phyloP scores from a whole-genome alignment of 768 basidiomycete species.

The Lentinula guzmanii region DNA sequence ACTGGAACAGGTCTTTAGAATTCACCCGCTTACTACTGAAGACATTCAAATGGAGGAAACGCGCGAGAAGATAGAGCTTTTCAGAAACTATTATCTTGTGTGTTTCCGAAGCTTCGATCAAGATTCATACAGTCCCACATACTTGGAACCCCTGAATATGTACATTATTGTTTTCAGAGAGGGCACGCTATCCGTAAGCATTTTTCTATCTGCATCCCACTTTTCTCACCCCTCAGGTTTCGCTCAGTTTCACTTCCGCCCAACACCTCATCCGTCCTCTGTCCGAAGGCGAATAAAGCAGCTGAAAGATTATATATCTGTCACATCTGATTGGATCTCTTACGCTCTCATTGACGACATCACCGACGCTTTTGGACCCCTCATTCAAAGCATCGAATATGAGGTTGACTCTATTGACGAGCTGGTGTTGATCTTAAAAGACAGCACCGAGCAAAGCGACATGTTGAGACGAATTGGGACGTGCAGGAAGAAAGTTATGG shows the following conservation, averaged over 20 bases:
- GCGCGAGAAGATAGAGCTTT: conserved; percentile 98
- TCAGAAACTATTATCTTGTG: conserved; percentile 97
- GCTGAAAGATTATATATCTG: conserved; percentile 97
- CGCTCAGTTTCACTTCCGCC: conserved; percentile 89
- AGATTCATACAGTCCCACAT: conserved; percentile 93
- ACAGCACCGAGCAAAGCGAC: conserved; percentile 86
- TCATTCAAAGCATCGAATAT: conserved; percentile 98
- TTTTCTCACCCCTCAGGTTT: background rate
- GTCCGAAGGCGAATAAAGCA: conserved; percentile 98
- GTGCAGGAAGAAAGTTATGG: conserved; percentile 99
- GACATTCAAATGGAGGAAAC: conserved; percentile 99
- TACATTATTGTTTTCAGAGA: conserved; percentile 99
- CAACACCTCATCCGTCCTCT: conserved; percentile 96
- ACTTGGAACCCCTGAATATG: conserved; percentile 98
- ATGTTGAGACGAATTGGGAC: conserved; percentile 97
- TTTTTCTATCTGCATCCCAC: background rate
- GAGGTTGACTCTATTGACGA: conserved; percentile 99
- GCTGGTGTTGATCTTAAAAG: conserved; percentile 92
- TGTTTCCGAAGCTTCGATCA: conserved; percentile 99
- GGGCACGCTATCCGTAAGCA: conserved; percentile 84
- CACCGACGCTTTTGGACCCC: conserved; percentile 96
- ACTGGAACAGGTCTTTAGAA: conserved; percentile 76
- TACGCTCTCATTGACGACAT: conserved; percentile 99
- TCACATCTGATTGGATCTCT: conserved; percentile 99
- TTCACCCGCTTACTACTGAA: conserved; percentile 97